Evolutionary conservation across 257 asterid species (phyloP).

Genomic region (Solanum infundibuliforme): DNA sequence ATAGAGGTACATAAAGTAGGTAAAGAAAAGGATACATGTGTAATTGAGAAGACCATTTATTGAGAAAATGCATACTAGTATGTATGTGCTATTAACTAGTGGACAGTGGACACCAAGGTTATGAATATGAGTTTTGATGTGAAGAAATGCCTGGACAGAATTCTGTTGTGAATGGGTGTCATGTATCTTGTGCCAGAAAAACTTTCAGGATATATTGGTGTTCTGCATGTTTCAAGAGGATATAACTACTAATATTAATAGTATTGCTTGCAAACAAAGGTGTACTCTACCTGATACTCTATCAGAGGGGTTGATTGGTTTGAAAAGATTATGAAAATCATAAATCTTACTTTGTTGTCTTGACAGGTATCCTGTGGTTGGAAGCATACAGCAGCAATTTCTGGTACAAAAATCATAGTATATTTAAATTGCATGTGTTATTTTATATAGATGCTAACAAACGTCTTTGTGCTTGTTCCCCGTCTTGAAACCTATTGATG

Average conservation of each 20-base stretch:
- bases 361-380: constrained; percentile 96
- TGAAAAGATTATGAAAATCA: not conserved
- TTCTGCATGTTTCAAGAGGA: not conserved
- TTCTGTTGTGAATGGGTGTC: not conserved
- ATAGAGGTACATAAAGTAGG: not conserved
- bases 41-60: not conserved
- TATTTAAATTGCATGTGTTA: not conserved
- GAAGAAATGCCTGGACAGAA: not conserved
- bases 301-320: not conserved
- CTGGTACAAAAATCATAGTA: constrained; percentile 38
- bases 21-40: not conserved
- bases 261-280: not conserved
- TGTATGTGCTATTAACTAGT: not conserved
- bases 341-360: constrained; percentile 1
- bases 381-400: constrained; percentile 96
- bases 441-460: not conserved
- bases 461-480: not conserved
- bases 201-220: not conserved
- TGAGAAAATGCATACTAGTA: not conserved
- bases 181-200: not conserved
- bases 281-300: not conserved
- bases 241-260: not conserved
- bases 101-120: not conserved
- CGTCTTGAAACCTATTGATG: not conserved
- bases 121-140: not conserved